Evolutionary conservation across 371 early-diverging fungal species (phyloP).

Genomic region (Mortierella sp.): DNA sequence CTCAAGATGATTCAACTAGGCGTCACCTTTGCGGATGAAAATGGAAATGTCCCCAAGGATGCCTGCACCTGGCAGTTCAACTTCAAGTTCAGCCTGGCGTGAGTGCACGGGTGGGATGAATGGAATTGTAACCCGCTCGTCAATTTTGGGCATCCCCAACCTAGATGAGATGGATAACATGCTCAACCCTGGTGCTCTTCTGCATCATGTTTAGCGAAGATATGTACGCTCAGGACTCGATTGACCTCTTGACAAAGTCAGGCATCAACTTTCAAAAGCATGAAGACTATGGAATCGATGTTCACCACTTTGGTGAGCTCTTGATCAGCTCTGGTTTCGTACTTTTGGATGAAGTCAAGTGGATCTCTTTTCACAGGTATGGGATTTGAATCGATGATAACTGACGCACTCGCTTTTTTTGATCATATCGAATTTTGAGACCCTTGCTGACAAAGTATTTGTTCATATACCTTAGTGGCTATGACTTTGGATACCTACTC

Average conservation of each 20-base stretch:
- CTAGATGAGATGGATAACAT: no score
- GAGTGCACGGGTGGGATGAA: slow-evolving; percentile 17
- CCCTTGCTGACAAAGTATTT: slow-evolving; percentile 3
- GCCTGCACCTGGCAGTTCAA: slow-evolving; percentile 99
- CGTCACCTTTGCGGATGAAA: slow-evolving; percentile 94
- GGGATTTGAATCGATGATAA: neutral
- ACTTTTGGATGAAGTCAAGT: slow-evolving; percentile 91
- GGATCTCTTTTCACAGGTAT: slow-evolving; percentile 99
- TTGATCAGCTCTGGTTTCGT: slow-evolving; percentile 98
- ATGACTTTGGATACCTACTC: slow-evolving; percentile 99
- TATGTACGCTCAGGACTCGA: slow-evolving; percentile 99
- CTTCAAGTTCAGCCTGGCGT: slow-evolving; percentile 96
- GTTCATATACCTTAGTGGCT: slow-evolving; percentile 73
- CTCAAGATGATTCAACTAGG: slow-evolving; percentile 99
- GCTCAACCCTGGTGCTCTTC: neutral
- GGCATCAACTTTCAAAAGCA: slow-evolving; percentile 99
- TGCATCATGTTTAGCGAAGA: slow-evolving; percentile 73
- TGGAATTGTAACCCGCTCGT: no score
- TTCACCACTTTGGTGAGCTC: slow-evolving; percentile 97
- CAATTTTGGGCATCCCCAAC: no score
- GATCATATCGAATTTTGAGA: neutral
- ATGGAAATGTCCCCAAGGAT: slow-evolving; percentile 91
- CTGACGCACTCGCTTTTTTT: neutral
- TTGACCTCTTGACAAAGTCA: slow-evolving; percentile 96
- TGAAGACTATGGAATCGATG: slow-evolving; percentile 97